Conservation (phyloP, 2,329 filamentous ascomycete genomes). For the Trichoderma endophyticum region DNA sequence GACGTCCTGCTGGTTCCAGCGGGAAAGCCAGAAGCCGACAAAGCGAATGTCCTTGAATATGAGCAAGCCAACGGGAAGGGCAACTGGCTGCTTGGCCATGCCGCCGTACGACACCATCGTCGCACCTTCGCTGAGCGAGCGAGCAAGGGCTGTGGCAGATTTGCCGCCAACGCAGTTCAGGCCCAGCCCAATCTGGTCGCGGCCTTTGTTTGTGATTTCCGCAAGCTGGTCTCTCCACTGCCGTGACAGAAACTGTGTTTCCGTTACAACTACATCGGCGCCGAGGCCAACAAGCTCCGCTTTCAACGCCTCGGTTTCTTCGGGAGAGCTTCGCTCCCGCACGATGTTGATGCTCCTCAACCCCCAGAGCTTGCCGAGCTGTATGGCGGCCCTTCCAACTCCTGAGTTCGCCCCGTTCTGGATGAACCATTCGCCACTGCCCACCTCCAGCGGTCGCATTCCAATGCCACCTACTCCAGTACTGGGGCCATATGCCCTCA, state of each 20-base stretch:
- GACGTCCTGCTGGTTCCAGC: constrained; percentile 76
- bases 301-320: constrained; percentile 60
- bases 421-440: constrained; percentile 80
- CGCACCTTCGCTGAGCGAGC: constrained; percentile 64
- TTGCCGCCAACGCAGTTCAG: constrained; percentile 95
- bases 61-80: constrained; percentile 74
- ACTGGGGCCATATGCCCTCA: constrained; percentile 68
- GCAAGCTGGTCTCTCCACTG: constrained; percentile 61
- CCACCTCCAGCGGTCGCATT: constrained; percentile 44
- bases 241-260: constrained; percentile 51
- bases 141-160: constrained; percentile 73
- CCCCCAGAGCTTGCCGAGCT: constrained; percentile 82
- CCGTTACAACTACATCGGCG: constrained; percentile 55
- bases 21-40: constrained; percentile 91
- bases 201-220: constrained; percentile 66
- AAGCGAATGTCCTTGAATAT: constrained; percentile 94
- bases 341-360: constrained; percentile 88
- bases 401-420: constrained; percentile 97
- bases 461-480: constrained; percentile 46
- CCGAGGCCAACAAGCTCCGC: constrained; percentile 53
- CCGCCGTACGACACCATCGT: constrained; percentile 92
- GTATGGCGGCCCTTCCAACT: constrained; percentile 87
- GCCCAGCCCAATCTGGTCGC: constrained; percentile 70
- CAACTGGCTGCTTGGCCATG: constrained; percentile 85
- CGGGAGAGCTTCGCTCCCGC: constrained; percentile 63